Conservation (phyloP, 176 grass and related monocot genomes). For the Elaeis guineensis region DNA sequence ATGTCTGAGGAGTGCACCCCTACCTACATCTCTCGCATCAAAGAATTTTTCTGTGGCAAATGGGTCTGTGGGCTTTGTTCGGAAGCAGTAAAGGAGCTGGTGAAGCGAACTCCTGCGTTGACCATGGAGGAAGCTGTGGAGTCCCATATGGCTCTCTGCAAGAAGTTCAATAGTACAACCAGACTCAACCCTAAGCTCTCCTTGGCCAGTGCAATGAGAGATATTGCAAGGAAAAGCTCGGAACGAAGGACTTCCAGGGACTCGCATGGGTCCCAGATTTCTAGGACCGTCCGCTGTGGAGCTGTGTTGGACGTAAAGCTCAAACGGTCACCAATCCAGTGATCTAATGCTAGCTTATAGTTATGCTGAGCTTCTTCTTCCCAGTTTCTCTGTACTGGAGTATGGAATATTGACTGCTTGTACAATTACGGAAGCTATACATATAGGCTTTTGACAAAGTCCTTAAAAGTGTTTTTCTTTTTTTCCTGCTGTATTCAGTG, state of each 20-base stretch:
- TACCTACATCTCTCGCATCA: slow-evolving; percentile 8
- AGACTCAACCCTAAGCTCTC: slow-evolving; percentile 22
- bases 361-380: too few species aligned
- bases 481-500: too few species aligned
- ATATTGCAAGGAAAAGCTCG: slow-evolving; percentile 21
- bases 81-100: slow-evolving; percentile 16
- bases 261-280: background rate
- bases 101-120: background rate
- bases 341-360: too few species aligned
- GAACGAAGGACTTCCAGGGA: background rate
- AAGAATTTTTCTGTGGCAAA: slow-evolving; percentile 8
- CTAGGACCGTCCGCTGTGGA: slow-evolving; percentile 4
- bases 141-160: slow-evolving; percentile 16
- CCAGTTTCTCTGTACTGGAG: too few species aligned
- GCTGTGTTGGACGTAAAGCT: too few species aligned
- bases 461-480: too few species aligned
- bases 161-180: slow-evolving; percentile 11
- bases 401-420: too few species aligned
- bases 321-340: too few species aligned
- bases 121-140: slow-evolving; percentile 9
- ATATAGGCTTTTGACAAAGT: too few species aligned
- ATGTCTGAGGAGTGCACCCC: slow-evolving; percentile 26
- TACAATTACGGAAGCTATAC: too few species aligned
- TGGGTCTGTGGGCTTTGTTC: slow-evolving; percentile 27
- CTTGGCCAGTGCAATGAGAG: slow-evolving; percentile 15